These are phyloP conservation scores for Geosmithia flava DNA, from an alignment of 2,329 filamentous ascomycete genomes.

Conservation along the genomic window DNA sequence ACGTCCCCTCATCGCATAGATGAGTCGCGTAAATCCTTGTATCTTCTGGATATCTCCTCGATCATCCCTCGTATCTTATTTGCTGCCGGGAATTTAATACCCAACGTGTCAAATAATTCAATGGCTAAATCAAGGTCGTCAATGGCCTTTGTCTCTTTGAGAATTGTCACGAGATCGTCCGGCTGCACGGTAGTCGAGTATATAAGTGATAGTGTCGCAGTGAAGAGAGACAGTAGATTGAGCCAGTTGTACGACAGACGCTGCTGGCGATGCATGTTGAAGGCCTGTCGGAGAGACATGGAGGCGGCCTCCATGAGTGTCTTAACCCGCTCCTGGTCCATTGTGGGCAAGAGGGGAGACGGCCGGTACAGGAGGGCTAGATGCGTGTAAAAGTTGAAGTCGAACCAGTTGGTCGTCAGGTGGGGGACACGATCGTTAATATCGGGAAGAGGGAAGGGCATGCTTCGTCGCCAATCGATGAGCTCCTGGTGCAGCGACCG, in stretches of 20 bases:
- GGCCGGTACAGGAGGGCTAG: conserved; percentile 30
- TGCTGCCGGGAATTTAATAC: conserved; percentile 16
- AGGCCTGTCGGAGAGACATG: conserved; percentile 28
- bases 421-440: conserved; percentile 25
- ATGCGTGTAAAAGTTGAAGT: conserved; percentile 34
- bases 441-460: conserved; percentile 29
- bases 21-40: neutral
- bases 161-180: conserved; percentile 12
- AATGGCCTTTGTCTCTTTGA: conserved; percentile 14
- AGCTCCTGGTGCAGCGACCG: conserved; percentile 24
- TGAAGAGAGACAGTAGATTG: conserved; percentile 27
- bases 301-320: conserved; percentile 23
- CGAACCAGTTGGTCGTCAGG: conserved; percentile 29
- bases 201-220: conserved; percentile 25
- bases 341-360: conserved; percentile 24
- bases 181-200: conserved; percentile 27
- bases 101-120: conserved; percentile 16
- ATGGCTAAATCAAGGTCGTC: conserved; percentile 16
- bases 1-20: neutral
- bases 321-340: conserved; percentile 20
- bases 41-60: conserved; percentile 7
- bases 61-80: conserved; percentile 14
- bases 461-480: conserved; percentile 28
- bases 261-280: conserved; percentile 21
- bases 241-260: conserved; percentile 29